These are phyloP conservation scores for Tolypocladium cylindrosporum DNA, from an alignment of 2,329 filamentous ascomycete species.

Conservation along the genomic window DNA sequence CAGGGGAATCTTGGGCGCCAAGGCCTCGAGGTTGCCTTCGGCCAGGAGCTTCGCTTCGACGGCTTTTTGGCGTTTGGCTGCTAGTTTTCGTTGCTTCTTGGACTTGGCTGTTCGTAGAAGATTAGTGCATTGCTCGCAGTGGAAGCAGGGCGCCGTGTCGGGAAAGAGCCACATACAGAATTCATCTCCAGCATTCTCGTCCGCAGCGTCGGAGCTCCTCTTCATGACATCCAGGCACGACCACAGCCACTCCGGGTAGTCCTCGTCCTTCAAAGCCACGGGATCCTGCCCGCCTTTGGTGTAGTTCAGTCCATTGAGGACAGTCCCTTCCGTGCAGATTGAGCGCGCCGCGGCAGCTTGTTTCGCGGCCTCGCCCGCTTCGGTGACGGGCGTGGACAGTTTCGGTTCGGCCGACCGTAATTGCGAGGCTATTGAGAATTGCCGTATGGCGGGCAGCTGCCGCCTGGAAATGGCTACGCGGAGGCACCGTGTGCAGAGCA, in stretches of 20 bases:
- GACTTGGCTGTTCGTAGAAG: slow-evolving; percentile 55
- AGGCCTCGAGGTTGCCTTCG: slow-evolving; percentile 53
- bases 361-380: slow-evolving; percentile 19
- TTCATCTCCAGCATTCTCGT: slow-evolving; percentile 56
- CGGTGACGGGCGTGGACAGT: slow-evolving; percentile 24
- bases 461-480: slow-evolving; percentile 26
- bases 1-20: slow-evolving; percentile 61
- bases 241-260: slow-evolving; percentile 80
- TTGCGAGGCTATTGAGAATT: slow-evolving; percentile 29
- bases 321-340: slow-evolving; percentile 56
- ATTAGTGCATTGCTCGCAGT: background rate
- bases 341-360: slow-evolving; percentile 26
- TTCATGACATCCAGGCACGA: slow-evolving; percentile 53
- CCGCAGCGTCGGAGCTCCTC: slow-evolving; percentile 37
- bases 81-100: slow-evolving; percentile 66
- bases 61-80: slow-evolving; percentile 52
- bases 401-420: slow-evolving; percentile 25
- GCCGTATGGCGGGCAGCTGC: slow-evolving; percentile 19
- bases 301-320: slow-evolving; percentile 67
- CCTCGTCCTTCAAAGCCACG: slow-evolving; percentile 60
- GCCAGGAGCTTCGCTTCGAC: slow-evolving; percentile 50
- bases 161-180: slow-evolving; percentile 54
- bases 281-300: slow-evolving; percentile 65
- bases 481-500: slow-evolving; percentile 39
- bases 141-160: background rate